phyloP scores from a whole-genome alignment of 805 yeast species.

The Teunomyces kruisii region DNA sequence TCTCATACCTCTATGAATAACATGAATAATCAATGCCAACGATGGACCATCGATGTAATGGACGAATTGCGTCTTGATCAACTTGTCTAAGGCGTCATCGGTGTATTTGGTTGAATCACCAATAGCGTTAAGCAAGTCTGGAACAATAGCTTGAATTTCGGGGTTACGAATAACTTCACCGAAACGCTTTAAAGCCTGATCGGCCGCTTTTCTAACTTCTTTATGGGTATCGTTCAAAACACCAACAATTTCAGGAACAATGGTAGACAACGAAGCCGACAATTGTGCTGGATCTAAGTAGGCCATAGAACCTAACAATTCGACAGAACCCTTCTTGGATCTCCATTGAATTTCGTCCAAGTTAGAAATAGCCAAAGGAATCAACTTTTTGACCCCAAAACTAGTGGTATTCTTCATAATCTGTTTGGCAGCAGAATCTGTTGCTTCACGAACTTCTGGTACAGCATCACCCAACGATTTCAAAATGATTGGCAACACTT shows the following conservation, averaged over 20 bases:
- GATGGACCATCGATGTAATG: conserved; percentile 99
- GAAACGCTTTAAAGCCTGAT: conserved; percentile 79
- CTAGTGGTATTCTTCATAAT: conserved; percentile 92
- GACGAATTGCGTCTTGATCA: conserved; percentile 88
- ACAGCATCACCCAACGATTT: conserved; percentile 81
- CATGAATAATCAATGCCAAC: conserved; percentile 89
- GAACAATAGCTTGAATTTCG: conserved; percentile 90
- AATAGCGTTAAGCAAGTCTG: conserved; percentile 82
- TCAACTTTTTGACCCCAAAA: conserved; percentile 84
- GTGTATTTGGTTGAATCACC: conserved; percentile 94
- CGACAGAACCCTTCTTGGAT: conserved; percentile 95
- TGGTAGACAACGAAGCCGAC: conserved; percentile 81
- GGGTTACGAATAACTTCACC: conserved; percentile 98
- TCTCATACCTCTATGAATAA: conserved; percentile 90
- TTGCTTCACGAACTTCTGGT: conserved; percentile 85
- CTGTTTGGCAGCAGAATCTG: conserved; percentile 79
- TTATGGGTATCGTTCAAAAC: conserved; percentile 94
- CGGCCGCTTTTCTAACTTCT: conserved; percentile 96
- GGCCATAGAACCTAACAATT: conserved; percentile 95
- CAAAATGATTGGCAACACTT: conserved; percentile 77
- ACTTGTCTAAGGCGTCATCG: conserved; percentile 79
- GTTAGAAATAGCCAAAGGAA: conserved; percentile 85
- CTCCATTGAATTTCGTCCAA: conserved; percentile 93
- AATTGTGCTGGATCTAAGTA: conserved; percentile 92
- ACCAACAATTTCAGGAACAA: conserved; percentile 95